Percentiles rank a stretch among this genome's conserved stretches.
These are phyloP conservation scores for Sergeia podlipaevii DNA, from an alignment of 208 protist genomes.

Conservation along the genomic window DNA sequence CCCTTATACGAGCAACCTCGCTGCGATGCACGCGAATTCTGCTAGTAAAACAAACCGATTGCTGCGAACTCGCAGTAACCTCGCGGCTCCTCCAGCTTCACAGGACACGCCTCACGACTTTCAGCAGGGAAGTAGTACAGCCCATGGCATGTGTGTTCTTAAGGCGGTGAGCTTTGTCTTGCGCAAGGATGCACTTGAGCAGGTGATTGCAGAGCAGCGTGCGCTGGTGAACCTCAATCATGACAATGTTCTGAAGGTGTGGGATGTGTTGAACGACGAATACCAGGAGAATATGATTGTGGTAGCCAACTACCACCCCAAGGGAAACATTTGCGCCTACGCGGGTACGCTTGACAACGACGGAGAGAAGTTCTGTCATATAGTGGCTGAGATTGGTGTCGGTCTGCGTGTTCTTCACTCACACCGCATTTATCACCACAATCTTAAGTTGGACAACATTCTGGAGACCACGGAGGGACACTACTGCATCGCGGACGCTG, in stretches of 20 bases:
- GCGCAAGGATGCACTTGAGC: slow-evolving; percentile 31
- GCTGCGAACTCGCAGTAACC: too few relatives aligned
- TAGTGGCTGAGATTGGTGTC: slow-evolving; percentile 51
- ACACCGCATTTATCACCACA: slow-evolving; percentile 75
- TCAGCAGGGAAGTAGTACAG: too few relatives aligned
- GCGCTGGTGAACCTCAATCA: slow-evolving; percentile 49
- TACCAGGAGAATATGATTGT: slow-evolving; percentile 75
- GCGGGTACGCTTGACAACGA: slow-evolving; percentile 49
- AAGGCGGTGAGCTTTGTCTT: slow-evolving; percentile 78
- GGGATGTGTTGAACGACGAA: slow-evolving; percentile 73
- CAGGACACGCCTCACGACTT: too few relatives aligned
- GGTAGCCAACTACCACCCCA: slow-evolving; percentile 43
- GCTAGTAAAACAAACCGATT: too few relatives aligned
- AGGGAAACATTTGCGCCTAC: slow-evolving; percentile 32
- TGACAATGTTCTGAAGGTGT: slow-evolving; percentile 45
- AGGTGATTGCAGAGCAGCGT: slow-evolving; percentile 54
- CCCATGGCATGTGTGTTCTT: too few relatives aligned
- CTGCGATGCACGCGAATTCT: too few relatives aligned
- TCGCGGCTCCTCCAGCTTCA: too few relatives aligned
- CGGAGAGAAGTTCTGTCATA: slow-evolving; percentile 38
- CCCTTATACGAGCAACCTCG: too few relatives aligned
- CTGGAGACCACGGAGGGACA: slow-evolving; percentile 40
- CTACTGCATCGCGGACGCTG: slow-evolving; percentile 70
- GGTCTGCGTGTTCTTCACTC: slow-evolving; percentile 72
- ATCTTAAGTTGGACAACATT: slow-evolving; percentile 81